Conservation (phyloP, 768 basidiomycete genomes). For the Pleurotus pulmonarius region DNA sequence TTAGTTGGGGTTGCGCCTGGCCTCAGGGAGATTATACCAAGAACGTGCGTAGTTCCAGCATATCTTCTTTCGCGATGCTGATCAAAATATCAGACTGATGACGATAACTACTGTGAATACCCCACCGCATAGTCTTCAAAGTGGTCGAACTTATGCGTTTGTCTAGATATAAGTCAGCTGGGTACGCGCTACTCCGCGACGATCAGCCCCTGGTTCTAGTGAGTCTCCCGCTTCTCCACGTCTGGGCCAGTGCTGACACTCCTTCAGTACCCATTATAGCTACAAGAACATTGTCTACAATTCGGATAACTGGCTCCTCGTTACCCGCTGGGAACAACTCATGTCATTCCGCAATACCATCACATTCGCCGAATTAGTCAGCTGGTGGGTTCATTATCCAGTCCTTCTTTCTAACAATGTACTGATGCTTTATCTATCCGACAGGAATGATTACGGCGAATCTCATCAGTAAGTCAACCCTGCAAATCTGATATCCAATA, state of each 20-base stretch:
- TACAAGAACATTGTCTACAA: conserved; percentile 67
- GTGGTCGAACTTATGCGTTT: not conserved
- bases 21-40: conserved; percentile 43
- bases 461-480: conserved; percentile 52
- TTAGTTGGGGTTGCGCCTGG: conserved; percentile 63
- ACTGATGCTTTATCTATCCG: not conserved
- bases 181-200: conserved; percentile 41
- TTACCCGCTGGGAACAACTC: conserved; percentile 69
- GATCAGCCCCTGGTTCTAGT: conserved; percentile 47
- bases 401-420: not conserved
- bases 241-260: not conserved
- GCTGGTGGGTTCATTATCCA: conserved; percentile 40
- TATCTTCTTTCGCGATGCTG: conserved; percentile 9
- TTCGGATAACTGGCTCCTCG: conserved; percentile 64
- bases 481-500: not conserved
- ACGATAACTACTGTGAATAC: conserved; percentile 44
- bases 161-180: conserved; percentile 38
- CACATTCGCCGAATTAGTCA: conserved; percentile 63
- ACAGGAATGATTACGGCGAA: conserved; percentile 75
- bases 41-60: conserved; percentile 25
- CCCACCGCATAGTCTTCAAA: not conserved
- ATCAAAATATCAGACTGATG: conserved; percentile 26
- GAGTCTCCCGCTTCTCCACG: conserved; percentile 12
- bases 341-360: conserved; percentile 51
- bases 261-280: conserved; percentile 48